A percentile compares a stretch with the other conserved stretches of the same genome.
phyloP scores from a whole-genome alignment of 352 stramenopile genomes.

The Phytophthora tubulina region DNA sequence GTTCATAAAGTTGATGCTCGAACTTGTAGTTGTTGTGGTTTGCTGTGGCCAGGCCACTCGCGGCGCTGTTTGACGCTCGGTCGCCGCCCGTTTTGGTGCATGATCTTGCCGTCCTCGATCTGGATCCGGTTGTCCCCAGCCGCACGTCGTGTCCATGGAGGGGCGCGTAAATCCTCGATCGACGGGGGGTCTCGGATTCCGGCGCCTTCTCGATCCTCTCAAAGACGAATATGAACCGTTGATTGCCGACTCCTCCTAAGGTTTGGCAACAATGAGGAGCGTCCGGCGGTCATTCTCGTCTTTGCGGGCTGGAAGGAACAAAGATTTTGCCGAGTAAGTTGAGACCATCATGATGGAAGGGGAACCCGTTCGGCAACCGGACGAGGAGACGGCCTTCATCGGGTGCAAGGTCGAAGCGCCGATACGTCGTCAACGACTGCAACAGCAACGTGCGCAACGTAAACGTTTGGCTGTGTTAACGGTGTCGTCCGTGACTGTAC shows the following conservation, averaged over 20 bases:
- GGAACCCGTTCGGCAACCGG: slow-evolving; percentile 17
- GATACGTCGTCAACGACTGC: slow-evolving; percentile 17
- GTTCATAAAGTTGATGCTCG: no score
- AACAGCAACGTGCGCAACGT: slow-evolving; percentile 18
- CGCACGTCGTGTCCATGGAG: slow-evolving; percentile 8
- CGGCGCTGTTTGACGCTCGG: no score
- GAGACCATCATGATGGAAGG: slow-evolving; percentile 39
- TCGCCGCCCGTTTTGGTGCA: background rate
- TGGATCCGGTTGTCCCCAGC: background rate
- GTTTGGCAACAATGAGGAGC: background rate
- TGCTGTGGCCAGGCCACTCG: no score
- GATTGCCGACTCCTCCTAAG: slow-evolving; percentile 16
- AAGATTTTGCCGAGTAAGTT: background rate
- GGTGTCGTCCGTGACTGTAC: slow-evolving; percentile 21
- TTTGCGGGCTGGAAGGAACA: slow-evolving; percentile 23
- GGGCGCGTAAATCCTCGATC: slow-evolving; percentile 18
- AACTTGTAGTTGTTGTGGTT: no score
- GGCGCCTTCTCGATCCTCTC: slow-evolving; percentile 16
- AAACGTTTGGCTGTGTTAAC: slow-evolving; percentile 24
- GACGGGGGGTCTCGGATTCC: background rate
- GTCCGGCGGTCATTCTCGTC: slow-evolving; percentile 7
- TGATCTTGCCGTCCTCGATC: background rate
- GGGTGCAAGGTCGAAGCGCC: slow-evolving; percentile 29
- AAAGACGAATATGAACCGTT: slow-evolving; percentile 27
- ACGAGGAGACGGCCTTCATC: slow-evolving; percentile 36